phyloP scores from a whole-genome alignment of 768 basidiomycete genomes.

The Collybiopsis luxurians region DNA sequence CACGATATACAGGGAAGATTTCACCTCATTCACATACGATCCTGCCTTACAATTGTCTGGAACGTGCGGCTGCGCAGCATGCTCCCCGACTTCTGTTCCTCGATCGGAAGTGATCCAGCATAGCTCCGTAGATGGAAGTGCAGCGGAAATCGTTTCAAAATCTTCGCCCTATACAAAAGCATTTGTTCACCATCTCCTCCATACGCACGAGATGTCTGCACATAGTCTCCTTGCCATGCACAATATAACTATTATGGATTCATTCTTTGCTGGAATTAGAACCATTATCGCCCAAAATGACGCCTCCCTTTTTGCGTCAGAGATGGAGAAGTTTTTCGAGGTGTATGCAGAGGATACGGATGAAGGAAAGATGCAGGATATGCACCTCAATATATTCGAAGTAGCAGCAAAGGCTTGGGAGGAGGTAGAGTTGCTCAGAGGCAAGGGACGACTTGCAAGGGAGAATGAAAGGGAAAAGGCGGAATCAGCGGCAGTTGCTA shows the following conservation, averaged over 20 bases:
- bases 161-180: slow-evolving; percentile 46
- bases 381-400: slow-evolving; percentile 36
- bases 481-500: background rate
- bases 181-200: slow-evolving; percentile 81
- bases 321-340: slow-evolving; percentile 48
- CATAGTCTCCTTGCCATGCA: slow-evolving; percentile 74
- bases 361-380: slow-evolving; percentile 18
- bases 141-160: slow-evolving; percentile 7
- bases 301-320: slow-evolving; percentile 30
- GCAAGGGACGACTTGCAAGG: slow-evolving; percentile 70
- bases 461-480: slow-evolving; percentile 47
- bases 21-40: slow-evolving; percentile 36
- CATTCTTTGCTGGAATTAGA: slow-evolving; percentile 63
- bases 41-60: slow-evolving; percentile 24
- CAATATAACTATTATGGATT: slow-evolving; percentile 66
- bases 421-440: slow-evolving; percentile 66
- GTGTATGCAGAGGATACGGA: slow-evolving; percentile 39
- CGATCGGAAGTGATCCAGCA: slow-evolving; percentile 39
- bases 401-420: slow-evolving; percentile 57
- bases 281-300: slow-evolving; percentile 18
- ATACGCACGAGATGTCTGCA: slow-evolving; percentile 89
- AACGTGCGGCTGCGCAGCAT: slow-evolving; percentile 55
- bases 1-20: slow-evolving; percentile 55
- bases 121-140: slow-evolving; percentile 36
- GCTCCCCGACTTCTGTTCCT: slow-evolving; percentile 38